Conservation (phyloP, 306 rosid species). For the Mimosa pudica region DNA sequence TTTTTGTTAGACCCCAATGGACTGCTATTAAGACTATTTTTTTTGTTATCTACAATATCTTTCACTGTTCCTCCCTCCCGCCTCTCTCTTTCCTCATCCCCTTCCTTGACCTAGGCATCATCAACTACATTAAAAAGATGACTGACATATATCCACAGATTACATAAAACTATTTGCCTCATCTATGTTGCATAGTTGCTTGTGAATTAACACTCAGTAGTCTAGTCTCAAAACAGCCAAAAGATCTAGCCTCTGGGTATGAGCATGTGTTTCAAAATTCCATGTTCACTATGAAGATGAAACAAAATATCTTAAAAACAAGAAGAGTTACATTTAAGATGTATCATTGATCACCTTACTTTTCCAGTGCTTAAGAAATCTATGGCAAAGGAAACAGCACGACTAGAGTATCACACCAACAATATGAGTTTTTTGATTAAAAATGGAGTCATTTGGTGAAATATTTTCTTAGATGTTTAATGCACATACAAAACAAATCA, state of each 20-base stretch:
- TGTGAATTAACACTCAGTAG: slow-evolving; percentile 13
- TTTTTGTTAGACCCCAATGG: neutral
- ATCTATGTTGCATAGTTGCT: neutral
- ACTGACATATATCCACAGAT: slow-evolving; percentile 19
- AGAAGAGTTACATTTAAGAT: slow-evolving; percentile 16
- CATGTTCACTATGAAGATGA: slow-evolving; percentile 1
- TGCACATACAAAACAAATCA: slow-evolving; percentile 4
- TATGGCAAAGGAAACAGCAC: slow-evolving; percentile 9
- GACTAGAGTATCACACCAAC: neutral
- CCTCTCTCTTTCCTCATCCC: too few relatives aligned
- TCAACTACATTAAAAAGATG: slow-evolving; percentile 30
- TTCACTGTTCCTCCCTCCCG: neutral
- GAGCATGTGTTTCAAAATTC: slow-evolving; percentile 31
- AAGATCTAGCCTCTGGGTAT: slow-evolving; percentile 10
- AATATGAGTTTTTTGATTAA: neutral
- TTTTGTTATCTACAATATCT: neutral
- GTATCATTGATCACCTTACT: slow-evolving; percentile 11
- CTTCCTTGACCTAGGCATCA: neutral
- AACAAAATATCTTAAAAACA: slow-evolving; percentile 16
- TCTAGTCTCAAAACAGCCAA: slow-evolving; percentile 34
- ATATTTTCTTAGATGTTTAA: neutral
- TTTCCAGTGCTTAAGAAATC: slow-evolving; percentile 12
- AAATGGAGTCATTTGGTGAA: neutral
- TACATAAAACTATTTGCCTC: neutral
- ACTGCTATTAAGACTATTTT: neutral